A percentile compares a stretch with the other conserved stretches of the same genome.
phyloP scores from a whole-genome alignment of 352 stramenopile genomes.

The Phytophthora fragariaefolia region DNA sequence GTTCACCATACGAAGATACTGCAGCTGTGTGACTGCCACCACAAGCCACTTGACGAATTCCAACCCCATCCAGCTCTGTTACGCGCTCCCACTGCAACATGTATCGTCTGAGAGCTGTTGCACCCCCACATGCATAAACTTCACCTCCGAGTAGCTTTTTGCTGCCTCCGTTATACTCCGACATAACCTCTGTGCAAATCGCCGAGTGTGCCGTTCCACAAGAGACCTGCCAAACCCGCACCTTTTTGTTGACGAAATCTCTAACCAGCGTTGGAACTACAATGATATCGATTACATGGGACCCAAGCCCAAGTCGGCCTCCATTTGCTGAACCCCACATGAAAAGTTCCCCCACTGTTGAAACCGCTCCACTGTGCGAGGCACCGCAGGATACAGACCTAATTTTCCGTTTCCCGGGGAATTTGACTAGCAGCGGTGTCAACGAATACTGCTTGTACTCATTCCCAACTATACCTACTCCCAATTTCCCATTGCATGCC shows the following conservation, averaged over 20 bases:
- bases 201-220: conserved; percentile 85
- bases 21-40: conserved; percentile 91
- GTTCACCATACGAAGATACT: conserved; percentile 88
- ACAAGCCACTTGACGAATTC: conserved; percentile 81
- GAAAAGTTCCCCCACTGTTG: conserved; percentile 74
- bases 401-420: conserved; percentile 66
- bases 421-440: conserved; percentile 72
- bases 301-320: conserved; percentile 89
- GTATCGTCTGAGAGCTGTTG: conserved; percentile 80
- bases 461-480: conserved; percentile 83
- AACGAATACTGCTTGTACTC: conserved; percentile 85
- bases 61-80: conserved; percentile 52
- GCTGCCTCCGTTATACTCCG: conserved; percentile 57
- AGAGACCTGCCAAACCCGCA: conserved; percentile 81
- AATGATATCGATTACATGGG: conserved; percentile 62
- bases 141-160: conserved; percentile 79
- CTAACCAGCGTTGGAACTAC: conserved; percentile 87
- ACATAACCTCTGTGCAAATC: conserved; percentile 74
- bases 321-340: conserved; percentile 94
- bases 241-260: conserved; percentile 57
- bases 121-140: conserved; percentile 90
- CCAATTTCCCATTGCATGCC: conserved; percentile 81
- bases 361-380: conserved; percentile 80
- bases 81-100: conserved; percentile 81
- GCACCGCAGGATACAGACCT: conserved; percentile 90